Evolutionary conservation across 768 basidiomycete species (phyloP), one percentile per base, ranked within the genome.

Genomic region (Jaapia argillacea): DNA sequence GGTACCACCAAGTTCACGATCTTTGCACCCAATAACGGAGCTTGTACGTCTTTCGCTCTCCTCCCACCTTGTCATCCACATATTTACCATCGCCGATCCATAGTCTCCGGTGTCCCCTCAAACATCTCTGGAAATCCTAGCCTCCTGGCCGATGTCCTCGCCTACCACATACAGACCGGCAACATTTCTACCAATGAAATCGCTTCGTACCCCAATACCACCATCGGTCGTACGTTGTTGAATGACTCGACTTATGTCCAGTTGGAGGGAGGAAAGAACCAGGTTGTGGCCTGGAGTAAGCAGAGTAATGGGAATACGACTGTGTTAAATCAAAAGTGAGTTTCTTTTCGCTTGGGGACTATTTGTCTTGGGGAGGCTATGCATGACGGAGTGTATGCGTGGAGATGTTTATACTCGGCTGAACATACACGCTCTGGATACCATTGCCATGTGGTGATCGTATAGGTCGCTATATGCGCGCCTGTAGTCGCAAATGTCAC

Each of bases 221-320:
- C 81, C 0, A 59, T 87, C 43, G 79, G 77, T 1, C 71, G 79
- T 31, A 80, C 83, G 0, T 61, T 79, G n/a, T 66, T 85, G 35
- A 72, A 70, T 35, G 67, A 72, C 28, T 52, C 70, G 0, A 45
- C 62, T 0, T 56, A 70, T 23, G 74, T 80, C 5, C 57, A 53
- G 18, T 71, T 85, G 0, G 80, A 81, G 51, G 82, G 72, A 4
- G 70, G 70, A 49, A 65, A 70, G 50, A 62, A 61, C 0, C 81
- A 83, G 49, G 81, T 78, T 20, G 54, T 81, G 7, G 70, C 61
- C 0, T 72, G 72, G 69, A 62, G 68, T 3, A 58, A 58, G 16
- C 49, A 46, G 1, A 49, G 53, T 2, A 63, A 66, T 33, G 66
- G 69, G 23, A 61, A 65, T 0, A 58, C 72, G 10, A 60, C 64